Evolutionary conservation across 495 filamentous ascomycete genomes (phyloP).

Genomic region (Xylaria cubensis): DNA sequence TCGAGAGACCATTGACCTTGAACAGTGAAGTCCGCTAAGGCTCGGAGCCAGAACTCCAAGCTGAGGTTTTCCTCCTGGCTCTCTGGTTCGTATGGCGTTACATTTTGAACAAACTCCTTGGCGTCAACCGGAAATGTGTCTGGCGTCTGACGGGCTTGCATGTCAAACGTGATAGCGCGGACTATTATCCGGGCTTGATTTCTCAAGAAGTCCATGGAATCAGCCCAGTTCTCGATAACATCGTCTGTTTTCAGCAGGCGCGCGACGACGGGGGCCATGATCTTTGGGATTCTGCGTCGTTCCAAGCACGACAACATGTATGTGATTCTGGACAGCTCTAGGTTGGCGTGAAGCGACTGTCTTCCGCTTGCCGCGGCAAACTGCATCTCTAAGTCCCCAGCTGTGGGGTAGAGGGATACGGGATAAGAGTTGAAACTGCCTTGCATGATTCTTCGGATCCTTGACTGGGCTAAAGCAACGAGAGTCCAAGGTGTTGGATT

Average conservation of each 20-base stretch:
- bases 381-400: background rate
- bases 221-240: conserved; percentile 11
- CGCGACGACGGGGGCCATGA: background rate
- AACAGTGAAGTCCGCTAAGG: conserved; percentile 18
- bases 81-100: conserved; percentile 7
- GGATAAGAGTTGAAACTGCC: background rate
- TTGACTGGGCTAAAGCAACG: background rate
- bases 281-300: conserved; percentile 5
- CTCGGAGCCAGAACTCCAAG: conserved; percentile 17
- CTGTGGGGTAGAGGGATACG: background rate
- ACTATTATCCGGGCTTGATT: conserved; percentile 17
- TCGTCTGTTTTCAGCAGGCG: conserved; percentile 11
- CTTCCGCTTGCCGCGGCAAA: background rate
- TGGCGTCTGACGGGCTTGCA: conserved; percentile 7
- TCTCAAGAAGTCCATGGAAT: conserved; percentile 10
- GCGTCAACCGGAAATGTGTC: background rate
- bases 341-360: background rate
- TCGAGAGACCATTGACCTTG: conserved; percentile 14
- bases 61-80: conserved; percentile 17
- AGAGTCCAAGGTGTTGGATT: conserved; percentile 9
- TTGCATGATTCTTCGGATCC: conserved; percentile 10
- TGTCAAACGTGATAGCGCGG: conserved; percentile 2
- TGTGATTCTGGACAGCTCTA: conserved; percentile 14
- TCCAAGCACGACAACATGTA: background rate
- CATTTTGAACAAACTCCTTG: background rate